Conservation (phyloP, 306 rosid species). For the Benincasa hispida region DNA sequence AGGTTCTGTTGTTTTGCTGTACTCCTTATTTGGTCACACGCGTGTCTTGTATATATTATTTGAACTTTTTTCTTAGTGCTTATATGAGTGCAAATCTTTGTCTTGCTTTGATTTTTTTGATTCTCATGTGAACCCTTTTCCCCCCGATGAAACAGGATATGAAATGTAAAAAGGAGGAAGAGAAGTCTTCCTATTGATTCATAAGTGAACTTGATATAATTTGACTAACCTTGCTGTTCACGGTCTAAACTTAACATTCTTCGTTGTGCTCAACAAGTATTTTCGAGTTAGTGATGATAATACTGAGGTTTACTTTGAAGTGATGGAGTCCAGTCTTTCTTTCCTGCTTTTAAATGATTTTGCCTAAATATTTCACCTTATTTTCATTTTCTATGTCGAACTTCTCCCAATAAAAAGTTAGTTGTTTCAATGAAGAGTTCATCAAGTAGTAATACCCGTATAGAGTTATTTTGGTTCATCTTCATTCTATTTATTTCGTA, state of each 20-base stretch:
- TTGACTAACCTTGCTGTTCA: not conserved
- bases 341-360: not conserved
- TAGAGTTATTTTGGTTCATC: not conserved
- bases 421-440: not conserved
- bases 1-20: not conserved
- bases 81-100: not conserved
- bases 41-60: not conserved
- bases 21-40: not conserved
- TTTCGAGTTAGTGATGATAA: not conserved
- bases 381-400: not conserved
- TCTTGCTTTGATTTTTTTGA: not conserved
- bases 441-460: too few relatives aligned
- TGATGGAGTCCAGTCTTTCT: not conserved
- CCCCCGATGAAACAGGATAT: not conserved
- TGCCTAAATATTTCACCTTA: not conserved
- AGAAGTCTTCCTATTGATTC: not conserved
- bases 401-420: not conserved
- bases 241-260: not conserved
- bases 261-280: not conserved
- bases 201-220: not conserved
- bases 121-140: not conserved
- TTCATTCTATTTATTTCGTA: not conserved
- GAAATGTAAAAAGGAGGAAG: not conserved
- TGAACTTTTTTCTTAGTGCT: not conserved
- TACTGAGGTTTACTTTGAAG: not conserved